Base-by-base conservation (phyloP, 2,329 filamentous ascomycete species). In the Raffaelea albimanens region DNA sequence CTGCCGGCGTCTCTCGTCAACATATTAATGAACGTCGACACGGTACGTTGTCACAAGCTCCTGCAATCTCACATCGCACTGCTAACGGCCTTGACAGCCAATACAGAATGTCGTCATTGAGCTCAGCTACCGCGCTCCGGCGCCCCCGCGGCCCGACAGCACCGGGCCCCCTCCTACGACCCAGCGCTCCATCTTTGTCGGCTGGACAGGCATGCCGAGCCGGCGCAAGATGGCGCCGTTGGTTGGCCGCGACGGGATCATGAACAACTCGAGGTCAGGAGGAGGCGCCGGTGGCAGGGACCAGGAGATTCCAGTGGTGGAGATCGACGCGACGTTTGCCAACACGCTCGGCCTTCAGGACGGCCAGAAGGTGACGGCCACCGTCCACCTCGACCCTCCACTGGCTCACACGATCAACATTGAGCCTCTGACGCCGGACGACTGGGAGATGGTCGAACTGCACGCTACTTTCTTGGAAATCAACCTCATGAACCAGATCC, bases 361-460 rank as follows among this genome's bases (percentile, higher is more conserved):
- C 54, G 89, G 88, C 44, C 85, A 90, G 61, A 94, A 87, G 68
- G 79, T 91, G 60, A 73, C 71, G 54, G 71, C 70, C 42, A 74
- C 68, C 33, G 74, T 98, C 53, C 93, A 98, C 64, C 69, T 96
- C 53, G 89, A 98, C 61, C 91, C 91, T 43, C 89, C 90, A 2
- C 69, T 93, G 54, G 88, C 89, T 43, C 88, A 96, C 64, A 97
- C 90, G 2, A 85, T 98, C 64, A 89, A 96, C 61, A 97, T 98
- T 57, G 94, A 98, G 63, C 93, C 93, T 31, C 68, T 97, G 58
- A 97, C 93, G 0, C 82, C 91, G 2, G 88, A 94, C 50, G 93
- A 98, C 62, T 98, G 93, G 93, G 93, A 98, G 67, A 95, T 97
- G 58, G 97, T 98, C 57, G 93, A 98, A 65, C 72, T 98, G 2